phyloP scores from a whole-genome alignment of 495 filamentous ascomycete species.

The Platismatia glauca region DNA sequence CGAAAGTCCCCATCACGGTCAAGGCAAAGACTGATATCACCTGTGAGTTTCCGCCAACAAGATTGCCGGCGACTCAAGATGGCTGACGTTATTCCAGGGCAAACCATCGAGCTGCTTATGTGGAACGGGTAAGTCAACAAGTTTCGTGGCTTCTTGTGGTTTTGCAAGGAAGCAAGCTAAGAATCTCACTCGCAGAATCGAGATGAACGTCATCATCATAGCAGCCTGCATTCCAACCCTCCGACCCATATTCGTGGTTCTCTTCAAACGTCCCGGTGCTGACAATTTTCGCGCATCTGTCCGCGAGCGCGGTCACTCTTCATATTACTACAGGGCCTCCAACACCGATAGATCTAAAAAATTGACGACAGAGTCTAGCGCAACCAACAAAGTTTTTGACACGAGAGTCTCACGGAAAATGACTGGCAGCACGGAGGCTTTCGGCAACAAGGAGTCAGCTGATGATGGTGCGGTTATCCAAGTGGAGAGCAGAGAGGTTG shows the following conservation, averaged over 20 bases:
- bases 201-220: slow-evolving; percentile 40
- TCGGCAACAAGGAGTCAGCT: neutral
- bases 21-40: slow-evolving; percentile 32
- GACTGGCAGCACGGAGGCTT: neutral
- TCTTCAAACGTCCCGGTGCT: slow-evolving; percentile 21
- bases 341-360: neutral
- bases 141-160: neutral
- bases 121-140: slow-evolving; percentile 30
- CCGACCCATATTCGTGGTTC: slow-evolving; percentile 34
- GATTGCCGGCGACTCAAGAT: neutral
- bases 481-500: slow-evolving; percentile 5
- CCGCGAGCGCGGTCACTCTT: slow-evolving; percentile 3
- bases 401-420: neutral
- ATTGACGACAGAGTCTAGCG: neutral
- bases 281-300: neutral
- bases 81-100: slow-evolving; percentile 19
- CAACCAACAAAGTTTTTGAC: neutral
- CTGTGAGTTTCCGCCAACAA: slow-evolving; percentile 26
- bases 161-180: neutral
- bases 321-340: slow-evolving; percentile 1
- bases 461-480: neutral
- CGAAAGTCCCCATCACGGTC: slow-evolving; percentile 31
- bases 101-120: slow-evolving; percentile 33
- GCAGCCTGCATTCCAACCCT: slow-evolving; percentile 43
- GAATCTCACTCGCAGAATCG: slow-evolving; percentile 23